phyloP scores from a whole-genome alignment of 352 stramenopile genomes.

The Globisporangium splendens region DNA sequence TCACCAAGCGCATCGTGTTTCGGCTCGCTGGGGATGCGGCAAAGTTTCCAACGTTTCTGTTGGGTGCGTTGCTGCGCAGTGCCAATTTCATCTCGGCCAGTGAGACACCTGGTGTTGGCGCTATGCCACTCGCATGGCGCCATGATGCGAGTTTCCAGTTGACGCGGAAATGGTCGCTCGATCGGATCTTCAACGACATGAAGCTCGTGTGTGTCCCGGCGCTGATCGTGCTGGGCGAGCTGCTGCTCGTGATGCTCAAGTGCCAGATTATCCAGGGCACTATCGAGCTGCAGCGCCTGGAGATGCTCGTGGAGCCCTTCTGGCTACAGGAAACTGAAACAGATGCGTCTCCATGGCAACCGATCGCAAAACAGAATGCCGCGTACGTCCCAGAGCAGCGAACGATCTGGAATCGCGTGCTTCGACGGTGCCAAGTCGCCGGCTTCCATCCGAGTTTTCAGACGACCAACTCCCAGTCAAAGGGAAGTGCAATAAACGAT shows the following conservation, averaged over 20 bases:
- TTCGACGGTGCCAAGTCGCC: conserved; percentile 48
- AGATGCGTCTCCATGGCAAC: not conserved
- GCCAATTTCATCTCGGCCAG: conserved; percentile 24
- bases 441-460: conserved; percentile 26
- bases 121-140: conserved; percentile 21
- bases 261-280: conserved; percentile 14
- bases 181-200: conserved; percentile 39
- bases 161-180: conserved; percentile 41
- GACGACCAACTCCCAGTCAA: not conserved
- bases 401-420: conserved; percentile 63
- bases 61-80: conserved; percentile 39
- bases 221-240: conserved; percentile 44
- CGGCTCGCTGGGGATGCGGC: conserved; percentile 33
- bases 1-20: conserved; percentile 38
- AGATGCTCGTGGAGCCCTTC: conserved; percentile 38
- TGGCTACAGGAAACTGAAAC: conserved; percentile 30
- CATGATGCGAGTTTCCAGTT: conserved; percentile 33
- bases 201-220: conserved; percentile 27
- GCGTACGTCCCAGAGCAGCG: conserved; percentile 27
- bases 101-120: not conserved
- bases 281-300: conserved; percentile 28
- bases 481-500: not conserved
- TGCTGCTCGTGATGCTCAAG: conserved; percentile 48
- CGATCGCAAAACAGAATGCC: not conserved
- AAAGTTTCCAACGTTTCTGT: conserved; percentile 34